A percentile compares a stretch with the other conserved stretches of the same genome.
Conservation (phyloP, 169 alveolate species). For the Plasmodium knowlesi region DNA sequence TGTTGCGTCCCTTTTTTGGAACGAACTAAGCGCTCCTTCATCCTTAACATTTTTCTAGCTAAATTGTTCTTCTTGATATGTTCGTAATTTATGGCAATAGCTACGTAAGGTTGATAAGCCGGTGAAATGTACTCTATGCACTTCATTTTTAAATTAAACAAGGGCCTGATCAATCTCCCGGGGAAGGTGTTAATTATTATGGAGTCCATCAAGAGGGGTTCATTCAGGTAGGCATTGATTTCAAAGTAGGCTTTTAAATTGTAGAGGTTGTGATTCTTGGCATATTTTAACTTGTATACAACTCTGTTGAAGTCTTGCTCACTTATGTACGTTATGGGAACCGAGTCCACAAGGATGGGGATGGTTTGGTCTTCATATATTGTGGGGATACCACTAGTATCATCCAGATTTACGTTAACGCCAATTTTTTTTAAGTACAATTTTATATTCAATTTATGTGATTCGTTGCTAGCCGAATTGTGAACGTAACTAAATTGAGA, state of each 20-base stretch:
- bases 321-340: slow-evolving; percentile 78
- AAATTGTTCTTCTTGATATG: slow-evolving; percentile 69
- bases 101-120: slow-evolving; percentile 94
- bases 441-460: slow-evolving; percentile 69
- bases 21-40: slow-evolving; percentile 16
- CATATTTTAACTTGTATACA: slow-evolving; percentile 59
- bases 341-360: slow-evolving; percentile 73
- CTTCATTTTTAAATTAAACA: slow-evolving; percentile 90
- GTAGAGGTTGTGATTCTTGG: slow-evolving; percentile 59
- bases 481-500: slow-evolving; percentile 89
- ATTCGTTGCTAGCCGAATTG: slow-evolving; percentile 42
- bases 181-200: slow-evolving; percentile 95
- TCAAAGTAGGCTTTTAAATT: slow-evolving; percentile 64
- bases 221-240: slow-evolving; percentile 63
- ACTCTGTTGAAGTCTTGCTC: slow-evolving; percentile 84
- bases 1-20: slow-evolving; percentile 2
- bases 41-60: slow-evolving; percentile 42
- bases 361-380: slow-evolving; percentile 52
- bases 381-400: slow-evolving; percentile 66
- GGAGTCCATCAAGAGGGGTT: slow-evolving; percentile 85
- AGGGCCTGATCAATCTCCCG: slow-evolving; percentile 98
- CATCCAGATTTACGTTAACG: slow-evolving; percentile 44
- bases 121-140: slow-evolving; percentile 97
- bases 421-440: slow-evolving; percentile 70
- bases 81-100: slow-evolving; percentile 89